Percentiles rank a stretch among this genome's conserved stretches.
Conservation (phyloP, 495 filamentous ascomycete species). For the Penicillium simplicissimum region DNA sequence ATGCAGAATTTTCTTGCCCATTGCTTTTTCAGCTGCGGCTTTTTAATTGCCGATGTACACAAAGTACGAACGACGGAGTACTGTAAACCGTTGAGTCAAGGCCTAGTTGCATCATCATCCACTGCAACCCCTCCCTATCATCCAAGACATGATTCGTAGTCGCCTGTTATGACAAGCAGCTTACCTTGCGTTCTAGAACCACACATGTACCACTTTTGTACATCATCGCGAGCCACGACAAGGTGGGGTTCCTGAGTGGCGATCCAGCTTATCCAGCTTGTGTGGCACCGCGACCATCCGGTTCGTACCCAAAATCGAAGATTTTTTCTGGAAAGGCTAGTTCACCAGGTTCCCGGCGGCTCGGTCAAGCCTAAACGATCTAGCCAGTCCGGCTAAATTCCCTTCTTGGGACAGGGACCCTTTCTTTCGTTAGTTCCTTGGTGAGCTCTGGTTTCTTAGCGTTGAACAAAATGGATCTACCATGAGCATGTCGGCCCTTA, state of each 20-base stretch:
- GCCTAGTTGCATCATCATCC: neutral
- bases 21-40: neutral
- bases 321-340: neutral
- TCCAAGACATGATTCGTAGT: neutral
- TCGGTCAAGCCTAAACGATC: slow-evolving; percentile 13
- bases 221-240: slow-evolving; percentile 7
- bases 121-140: neutral
- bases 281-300: slow-evolving; percentile 10
- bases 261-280: slow-evolving; percentile 10
- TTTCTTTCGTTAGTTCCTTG: neutral
- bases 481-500: slow-evolving; percentile 18
- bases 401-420: neutral
- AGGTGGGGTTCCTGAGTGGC: slow-evolving; percentile 19
- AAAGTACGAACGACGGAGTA: neutral
- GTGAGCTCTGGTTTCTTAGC: neutral
- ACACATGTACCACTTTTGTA: slow-evolving; percentile 13
- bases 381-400: slow-evolving; percentile 8
- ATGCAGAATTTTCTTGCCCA: neutral
- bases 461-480: too few relatives aligned
- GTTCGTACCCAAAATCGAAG: slow-evolving; percentile 5
- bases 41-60: neutral
- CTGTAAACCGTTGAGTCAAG: neutral
- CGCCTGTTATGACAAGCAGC: neutral
- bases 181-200: slow-evolving; percentile 10
- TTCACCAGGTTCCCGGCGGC: neutral